These are phyloP conservation scores for Chaetomium sp. DNA, from an alignment of 2,329 filamentous ascomycete species.

Conservation along the genomic window DNA sequence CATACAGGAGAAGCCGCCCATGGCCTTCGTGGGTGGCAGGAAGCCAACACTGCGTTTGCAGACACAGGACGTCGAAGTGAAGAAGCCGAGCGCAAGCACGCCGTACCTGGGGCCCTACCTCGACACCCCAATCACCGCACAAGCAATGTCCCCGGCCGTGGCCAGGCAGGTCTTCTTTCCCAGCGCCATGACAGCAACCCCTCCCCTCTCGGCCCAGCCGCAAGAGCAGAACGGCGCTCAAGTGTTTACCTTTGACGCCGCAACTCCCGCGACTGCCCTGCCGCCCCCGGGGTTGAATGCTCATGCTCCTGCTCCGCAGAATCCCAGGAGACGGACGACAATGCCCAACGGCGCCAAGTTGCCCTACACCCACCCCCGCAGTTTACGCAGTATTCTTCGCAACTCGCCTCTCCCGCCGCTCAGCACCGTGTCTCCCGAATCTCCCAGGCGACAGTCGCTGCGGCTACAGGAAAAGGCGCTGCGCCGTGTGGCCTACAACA, in stretches of 20 bases:
- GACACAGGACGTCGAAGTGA: conserved; percentile 41
- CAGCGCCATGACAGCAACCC: conserved; percentile 61
- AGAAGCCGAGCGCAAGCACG: conserved; percentile 44
- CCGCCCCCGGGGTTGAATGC: conserved; percentile 11
- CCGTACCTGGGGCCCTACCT: conserved; percentile 52
- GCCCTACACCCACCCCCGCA: conserved; percentile 61
- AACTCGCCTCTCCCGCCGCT: conserved; percentile 64
- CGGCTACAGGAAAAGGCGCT: conserved; percentile 58
- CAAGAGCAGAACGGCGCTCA: conserved; percentile 47
- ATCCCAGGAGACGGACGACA: conserved; percentile 44
- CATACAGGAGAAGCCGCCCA: conserved; percentile 46
- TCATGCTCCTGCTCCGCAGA: conserved; percentile 38
- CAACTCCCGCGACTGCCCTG: conserved; percentile 15
- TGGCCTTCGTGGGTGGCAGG: conserved; percentile 52
- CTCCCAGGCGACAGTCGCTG: conserved; percentile 56
- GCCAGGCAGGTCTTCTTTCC: conserved; percentile 52
- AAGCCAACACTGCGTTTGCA: conserved; percentile 44
- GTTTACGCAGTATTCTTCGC: conserved; percentile 64
- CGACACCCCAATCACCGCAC: conserved; percentile 57
- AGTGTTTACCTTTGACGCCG: conserved; percentile 50
- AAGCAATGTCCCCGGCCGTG: conserved; percentile 51
- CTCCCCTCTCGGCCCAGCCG: conserved; percentile 57
- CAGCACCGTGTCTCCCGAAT: conserved; percentile 53
- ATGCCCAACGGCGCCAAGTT: conserved; percentile 41
- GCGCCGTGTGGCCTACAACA: conserved; percentile 63